Evolutionary conservation across 176 grass and related monocot species (phyloP), one percentile per base, ranked within the genome.

Genomic region (Carex pumila): DNA sequence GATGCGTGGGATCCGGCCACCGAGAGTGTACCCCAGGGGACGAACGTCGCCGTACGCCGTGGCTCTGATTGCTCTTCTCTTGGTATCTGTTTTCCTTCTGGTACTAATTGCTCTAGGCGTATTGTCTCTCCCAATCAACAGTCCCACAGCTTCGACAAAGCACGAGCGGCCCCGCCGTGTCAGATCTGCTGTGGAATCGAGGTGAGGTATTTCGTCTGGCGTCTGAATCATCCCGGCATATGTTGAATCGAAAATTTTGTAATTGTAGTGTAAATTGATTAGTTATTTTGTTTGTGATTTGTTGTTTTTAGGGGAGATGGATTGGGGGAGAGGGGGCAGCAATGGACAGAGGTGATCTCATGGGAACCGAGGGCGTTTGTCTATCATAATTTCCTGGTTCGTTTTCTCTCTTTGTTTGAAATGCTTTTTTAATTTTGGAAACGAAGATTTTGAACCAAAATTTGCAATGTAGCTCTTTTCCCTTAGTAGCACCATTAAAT

Each of bases 271-370:
- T 84, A 71, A 56, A 56, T 79, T 59, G 50, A 63, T 64, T 79
- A 1, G 45, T 30, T 37, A 9, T 30, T 17, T 84, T 15, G 1
- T 72, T 6, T 66, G 1, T 73, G 12, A 47, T 77, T 75, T 85
- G 21, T 74, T 15, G 0, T 47, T 78, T 73, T 29, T 19, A 79
- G 72, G 85, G 89, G 87, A 74, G 86, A 90, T 65, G 92, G 91
- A 6, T 73, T 98, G 15, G 95, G 91, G 19, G 86, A 94, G 84
- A 91, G 88, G 3, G 92, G 92, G 12, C 80, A 71, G n/a, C 95
- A 98, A 81, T 98, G 92, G 95, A 93, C 95, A n/a, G 91, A 98
- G 83, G 79, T 98, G n/a, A 61, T 98, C 63, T 98, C 95, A 6
- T 98, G 95, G 95, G 92, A 94, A 56, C 95, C 95, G 10, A 85